A percentile compares a stretch with the other conserved stretches of the same genome.
These are phyloP conservation scores for Hypoxylon sp. DNA, from an alignment of 2,329 filamentous ascomycete species.

Conservation along the genomic window DNA sequence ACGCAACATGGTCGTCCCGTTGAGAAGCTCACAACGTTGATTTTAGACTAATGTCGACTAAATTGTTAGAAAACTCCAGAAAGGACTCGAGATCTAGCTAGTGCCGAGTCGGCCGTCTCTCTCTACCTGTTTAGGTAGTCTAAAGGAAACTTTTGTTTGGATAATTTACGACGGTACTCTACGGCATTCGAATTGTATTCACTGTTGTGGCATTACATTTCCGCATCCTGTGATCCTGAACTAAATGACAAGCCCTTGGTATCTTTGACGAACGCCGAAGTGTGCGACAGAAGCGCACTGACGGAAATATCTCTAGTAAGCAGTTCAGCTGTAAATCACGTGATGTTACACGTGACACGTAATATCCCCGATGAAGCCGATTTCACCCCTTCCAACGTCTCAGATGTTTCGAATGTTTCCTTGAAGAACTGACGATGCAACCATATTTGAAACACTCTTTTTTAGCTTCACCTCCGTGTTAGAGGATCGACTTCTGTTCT, in stretches of 20 bases:
- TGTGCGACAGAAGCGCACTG: background rate
- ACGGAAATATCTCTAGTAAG: background rate
- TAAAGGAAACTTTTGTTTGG: conserved; percentile 11
- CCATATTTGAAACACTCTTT: conserved; percentile 19
- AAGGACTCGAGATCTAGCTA: conserved; percentile 12
- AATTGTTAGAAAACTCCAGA: conserved; percentile 3
- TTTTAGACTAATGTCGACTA: conserved; percentile 8
- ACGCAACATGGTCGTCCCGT: conserved; percentile 25
- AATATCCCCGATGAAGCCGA: conserved; percentile 24
- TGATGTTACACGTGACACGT: conserved; percentile 18
- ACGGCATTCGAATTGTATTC: background rate
- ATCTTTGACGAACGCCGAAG: background rate
- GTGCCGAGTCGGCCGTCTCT: conserved; percentile 20
- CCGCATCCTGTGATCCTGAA: background rate
- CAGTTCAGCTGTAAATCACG: conserved; percentile 7
- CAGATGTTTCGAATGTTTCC: conserved; percentile 36
- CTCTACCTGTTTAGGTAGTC: conserved; percentile 15
- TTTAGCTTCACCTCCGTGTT: conserved; percentile 21
- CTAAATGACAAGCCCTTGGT: background rate
- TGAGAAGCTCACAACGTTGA: background rate
- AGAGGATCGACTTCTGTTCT: background rate
- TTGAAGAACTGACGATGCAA: conserved; percentile 30
- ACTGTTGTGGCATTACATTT: background rate
- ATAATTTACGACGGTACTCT: conserved; percentile 9
- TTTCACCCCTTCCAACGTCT: conserved; percentile 33